Conservation (phyloP, 345 rosid species). For the Pistacia integerrima region DNA sequence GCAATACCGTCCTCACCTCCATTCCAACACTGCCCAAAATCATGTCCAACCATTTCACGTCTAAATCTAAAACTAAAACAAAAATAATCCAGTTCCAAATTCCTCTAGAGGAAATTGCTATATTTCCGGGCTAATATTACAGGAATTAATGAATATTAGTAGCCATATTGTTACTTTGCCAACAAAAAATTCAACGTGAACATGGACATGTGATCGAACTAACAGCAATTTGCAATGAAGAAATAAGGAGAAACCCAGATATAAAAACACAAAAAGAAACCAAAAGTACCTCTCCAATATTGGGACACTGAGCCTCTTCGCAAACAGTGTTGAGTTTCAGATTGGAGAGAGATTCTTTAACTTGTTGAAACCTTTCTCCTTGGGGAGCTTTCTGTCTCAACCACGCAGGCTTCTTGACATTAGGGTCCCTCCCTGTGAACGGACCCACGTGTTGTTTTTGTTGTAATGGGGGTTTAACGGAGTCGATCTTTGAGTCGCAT, state of each 20-base stretch:
- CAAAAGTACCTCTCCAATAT: constrained; percentile 79
- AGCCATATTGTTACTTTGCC: no score
- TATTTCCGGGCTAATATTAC: no score
- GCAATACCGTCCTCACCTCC: constrained; percentile 98
- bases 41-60: neutral
- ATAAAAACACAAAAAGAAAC: neutral
- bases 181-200: no score
- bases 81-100: no score
- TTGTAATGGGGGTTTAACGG: constrained; percentile 19
- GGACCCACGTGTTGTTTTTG: constrained; percentile 45
- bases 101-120: no score
- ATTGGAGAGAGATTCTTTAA: constrained; percentile 70
- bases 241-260: neutral
- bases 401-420: constrained; percentile 86
- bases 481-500: constrained; percentile 33
- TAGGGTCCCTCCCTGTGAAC: constrained; percentile 82
- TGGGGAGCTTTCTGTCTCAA: constrained; percentile 92
- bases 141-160: no score
- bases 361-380: constrained; percentile 74
- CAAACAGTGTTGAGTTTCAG: constrained; percentile 91
- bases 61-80: neutral
- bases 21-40: constrained; percentile 81
- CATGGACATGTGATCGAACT: no score
- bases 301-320: constrained; percentile 98
- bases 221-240: neutral